Conservation (phyloP, 345 rosid species). For the Hirschfeldia incana region DNA sequence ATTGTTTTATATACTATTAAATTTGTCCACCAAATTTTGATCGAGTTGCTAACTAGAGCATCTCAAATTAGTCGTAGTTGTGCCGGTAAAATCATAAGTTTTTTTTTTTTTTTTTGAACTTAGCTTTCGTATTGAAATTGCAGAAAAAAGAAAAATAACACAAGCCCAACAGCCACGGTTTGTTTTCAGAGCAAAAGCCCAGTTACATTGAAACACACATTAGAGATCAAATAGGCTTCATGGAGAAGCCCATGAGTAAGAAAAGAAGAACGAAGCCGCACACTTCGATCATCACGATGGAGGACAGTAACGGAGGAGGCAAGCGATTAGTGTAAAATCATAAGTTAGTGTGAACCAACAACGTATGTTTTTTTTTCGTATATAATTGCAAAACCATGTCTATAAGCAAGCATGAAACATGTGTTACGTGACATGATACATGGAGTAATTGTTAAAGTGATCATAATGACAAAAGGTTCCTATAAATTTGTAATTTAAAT, state of each 20-base stretch:
- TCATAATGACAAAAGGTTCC: neutral
- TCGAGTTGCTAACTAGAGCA: conserved; percentile 26
- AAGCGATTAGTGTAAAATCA: too few relatives aligned
- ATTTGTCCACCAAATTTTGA: conserved; percentile 24
- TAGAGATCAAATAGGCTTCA: too few relatives aligned
- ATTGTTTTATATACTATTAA: conserved; percentile 26
- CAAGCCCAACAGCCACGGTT: too few relatives aligned
- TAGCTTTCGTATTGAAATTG: too few relatives aligned
- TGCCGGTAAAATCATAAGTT: conserved; percentile 34
- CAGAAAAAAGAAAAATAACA: too few relatives aligned
- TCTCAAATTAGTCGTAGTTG: conserved; percentile 27
- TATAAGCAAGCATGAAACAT: conserved; percentile 25
- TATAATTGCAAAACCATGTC: conserved; percentile 4
- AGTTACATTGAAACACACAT: too few relatives aligned
- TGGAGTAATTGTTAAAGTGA: neutral
- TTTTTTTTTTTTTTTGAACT: too few relatives aligned
- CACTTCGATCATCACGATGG: too few relatives aligned
- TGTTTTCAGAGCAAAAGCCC: too few relatives aligned
- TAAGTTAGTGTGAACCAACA: conserved; percentile 40
- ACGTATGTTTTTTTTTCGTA: conserved; percentile 1
- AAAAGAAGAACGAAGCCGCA: too few relatives aligned
- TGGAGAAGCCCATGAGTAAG: too few relatives aligned
- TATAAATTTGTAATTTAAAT: neutral
- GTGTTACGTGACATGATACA: conserved; percentile 22
- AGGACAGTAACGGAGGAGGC: too few relatives aligned